Conservation (phyloP, 1,139 yeast genomes). For the Yamadazyma dendronema region DNA sequence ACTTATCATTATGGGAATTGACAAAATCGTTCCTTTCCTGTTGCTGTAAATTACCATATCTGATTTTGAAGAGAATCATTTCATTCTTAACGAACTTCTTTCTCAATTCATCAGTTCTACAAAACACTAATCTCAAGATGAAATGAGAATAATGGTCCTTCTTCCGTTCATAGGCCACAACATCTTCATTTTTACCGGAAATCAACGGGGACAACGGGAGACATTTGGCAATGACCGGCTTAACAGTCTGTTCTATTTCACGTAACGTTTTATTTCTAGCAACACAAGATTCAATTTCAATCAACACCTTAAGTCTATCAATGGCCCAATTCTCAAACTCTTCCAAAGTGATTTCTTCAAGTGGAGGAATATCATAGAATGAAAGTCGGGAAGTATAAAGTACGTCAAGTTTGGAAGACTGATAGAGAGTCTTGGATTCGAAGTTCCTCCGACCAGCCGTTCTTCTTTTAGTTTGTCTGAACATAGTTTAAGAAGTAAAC, state of each 20-base stretch:
- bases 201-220: constrained; percentile 55
- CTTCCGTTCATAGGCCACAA: constrained; percentile 54
- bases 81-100: constrained; percentile 78
- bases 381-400: constrained; percentile 42
- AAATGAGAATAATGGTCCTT: constrained; percentile 93
- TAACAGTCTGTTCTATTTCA: constrained; percentile 65
- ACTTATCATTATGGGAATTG: constrained; percentile 45
- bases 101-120: constrained; percentile 85
- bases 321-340: constrained; percentile 96
- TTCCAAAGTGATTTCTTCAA: constrained; percentile 81
- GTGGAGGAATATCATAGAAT: constrained; percentile 74
- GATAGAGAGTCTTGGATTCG: constrained; percentile 37
- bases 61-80: constrained; percentile 64
- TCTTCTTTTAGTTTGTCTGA: constrained; percentile 72
- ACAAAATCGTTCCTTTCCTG: constrained; percentile 75
- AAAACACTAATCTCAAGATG: constrained; percentile 82
- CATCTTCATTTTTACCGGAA: constrained; percentile 29
- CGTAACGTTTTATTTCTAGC: constrained; percentile 62
- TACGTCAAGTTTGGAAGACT: constrained; percentile 26
- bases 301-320: constrained; percentile 77
- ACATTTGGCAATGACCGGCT: constrained; percentile 61
- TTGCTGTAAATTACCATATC: constrained; percentile 65
- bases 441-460: constrained; percentile 74
- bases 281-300: constrained; percentile 77
- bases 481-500: constrained; percentile 48